phyloP scores from a whole-genome alignment of 768 basidiomycete genomes.

The Mycena crocata region DNA sequence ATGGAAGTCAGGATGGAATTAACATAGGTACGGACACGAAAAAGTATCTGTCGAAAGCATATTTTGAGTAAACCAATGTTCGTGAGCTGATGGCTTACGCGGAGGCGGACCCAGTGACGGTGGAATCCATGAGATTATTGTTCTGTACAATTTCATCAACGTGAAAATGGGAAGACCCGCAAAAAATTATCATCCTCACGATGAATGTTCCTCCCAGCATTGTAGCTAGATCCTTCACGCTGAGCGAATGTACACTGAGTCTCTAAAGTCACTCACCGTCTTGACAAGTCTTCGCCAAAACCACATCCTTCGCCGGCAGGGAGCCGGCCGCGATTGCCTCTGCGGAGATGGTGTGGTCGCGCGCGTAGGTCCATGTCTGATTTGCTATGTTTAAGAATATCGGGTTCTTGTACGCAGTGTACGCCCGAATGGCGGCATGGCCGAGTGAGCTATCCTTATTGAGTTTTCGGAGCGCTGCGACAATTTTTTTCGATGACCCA shows the following conservation, averaged over 20 bases:
- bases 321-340: neutral
- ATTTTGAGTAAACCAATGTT: neutral
- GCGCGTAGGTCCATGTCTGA: slow-evolving; percentile 2
- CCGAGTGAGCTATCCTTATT: too few relatives aligned
- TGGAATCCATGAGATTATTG: neutral
- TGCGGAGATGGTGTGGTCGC: neutral
- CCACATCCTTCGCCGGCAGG: neutral
- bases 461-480: too few relatives aligned
- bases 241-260: neutral
- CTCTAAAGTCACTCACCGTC: neutral
- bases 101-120: neutral
- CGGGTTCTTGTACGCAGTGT: slow-evolving; percentile 15
- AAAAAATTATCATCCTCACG: neutral
- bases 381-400: neutral
- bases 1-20: neutral
- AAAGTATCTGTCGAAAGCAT: neutral
- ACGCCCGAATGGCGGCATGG: slow-evolving; percentile 6
- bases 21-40: neutral
- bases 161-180: neutral
- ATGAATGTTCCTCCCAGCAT: slow-evolving; percentile 19
- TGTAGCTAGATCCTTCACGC: neutral
- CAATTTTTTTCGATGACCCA: too few relatives aligned
- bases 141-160: neutral
- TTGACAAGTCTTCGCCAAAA: neutral
- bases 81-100: neutral